Base-by-base conservation (phyloP, 2,329 filamentous ascomycete genomes). In the Aspergillus bombycis region DNA sequence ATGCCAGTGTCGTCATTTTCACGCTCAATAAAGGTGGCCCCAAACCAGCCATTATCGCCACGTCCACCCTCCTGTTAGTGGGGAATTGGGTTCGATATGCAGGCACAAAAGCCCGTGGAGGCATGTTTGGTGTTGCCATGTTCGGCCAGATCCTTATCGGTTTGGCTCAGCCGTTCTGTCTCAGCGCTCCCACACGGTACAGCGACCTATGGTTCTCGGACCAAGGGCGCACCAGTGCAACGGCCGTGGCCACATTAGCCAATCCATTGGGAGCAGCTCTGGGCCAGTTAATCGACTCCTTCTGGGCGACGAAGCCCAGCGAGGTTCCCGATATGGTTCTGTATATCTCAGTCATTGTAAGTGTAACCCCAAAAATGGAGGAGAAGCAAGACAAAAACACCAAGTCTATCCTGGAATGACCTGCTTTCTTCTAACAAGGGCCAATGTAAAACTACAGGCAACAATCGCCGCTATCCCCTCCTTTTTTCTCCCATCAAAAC, bases 131-230 rank as follows among this genome's bases (percentile, higher is more conserved):
- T 48, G 84, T 91, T 52, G 89, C 93, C 65, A 92, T 98, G 90
- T 89, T 96, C 70, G 94, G 94, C 5, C 94, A 98, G 80, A 90
- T 98, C 75, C 77, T 99, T 64, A 93, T 91, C 58, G 95, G 94
- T 0, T 84, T 97, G 45, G 89, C 93, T 0, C 95, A 99, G 75
- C 94, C 95, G 0, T 98, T 98, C 76, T 92, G 96, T 14, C 86
- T 98, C 11, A 89, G 91, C 8, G 93, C 94, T 0, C 94, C 95
- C 0, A 94, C 95, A 0, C 85, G 92, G 65, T 99, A 96, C 79
- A 95, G 92, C 60, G 94, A 97, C 75, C 82, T 97, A 64, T 98
- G 95, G 95, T 98, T 98, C 79, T 94, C 92, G 1, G 89, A 91
- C 71, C 82, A 84, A 12, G 94, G 94, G 9, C 88, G 95, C 60